Conservation (phyloP, 805 yeast species). For the Saccharomycodes ludwigii region DNA sequence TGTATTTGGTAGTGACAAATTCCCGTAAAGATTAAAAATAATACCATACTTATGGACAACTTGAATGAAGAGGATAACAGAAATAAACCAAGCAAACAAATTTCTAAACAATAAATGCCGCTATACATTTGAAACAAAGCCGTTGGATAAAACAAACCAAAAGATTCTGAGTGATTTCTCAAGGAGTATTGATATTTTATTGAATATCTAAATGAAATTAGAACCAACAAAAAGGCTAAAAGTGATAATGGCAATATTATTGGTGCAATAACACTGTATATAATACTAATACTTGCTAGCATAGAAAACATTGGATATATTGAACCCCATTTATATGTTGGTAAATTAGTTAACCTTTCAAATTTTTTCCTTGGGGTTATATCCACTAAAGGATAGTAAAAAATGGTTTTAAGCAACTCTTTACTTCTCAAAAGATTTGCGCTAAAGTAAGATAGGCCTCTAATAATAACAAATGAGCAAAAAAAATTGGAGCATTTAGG, state of each 20-base stretch:
- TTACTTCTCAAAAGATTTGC: conserved; percentile 51
- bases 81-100: conserved; percentile 66
- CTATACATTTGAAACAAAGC: conserved; percentile 69
- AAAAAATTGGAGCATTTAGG: conserved; percentile 85
- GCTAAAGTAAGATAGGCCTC: conserved; percentile 69
- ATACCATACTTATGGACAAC: conserved; percentile 36
- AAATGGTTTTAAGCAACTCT: conserved; percentile 31
- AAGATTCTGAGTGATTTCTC: conserved; percentile 45
- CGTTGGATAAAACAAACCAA: conserved; percentile 58
- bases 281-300: conserved; percentile 64
- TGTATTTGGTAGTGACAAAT: conserved; percentile 44
- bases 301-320: conserved; percentile 67
- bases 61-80: conserved; percentile 41
- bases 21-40: conserved; percentile 40
- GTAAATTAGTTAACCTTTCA: conserved; percentile 30
- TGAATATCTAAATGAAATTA: conserved; percentile 60
- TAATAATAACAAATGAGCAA: conserved; percentile 60
- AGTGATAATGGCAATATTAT: conserved; percentile 50
- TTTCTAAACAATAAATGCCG: conserved; percentile 73
- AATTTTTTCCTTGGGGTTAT: conserved; percentile 51
- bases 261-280: conserved; percentile 73
- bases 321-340: conserved; percentile 63
- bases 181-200: conserved; percentile 43
- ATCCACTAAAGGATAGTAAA: conserved; percentile 27
- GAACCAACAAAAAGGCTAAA: conserved; percentile 43